phyloP scores from a whole-genome alignment of 768 basidiomycete species.

The Macrolepiota albuminosa region DNA sequence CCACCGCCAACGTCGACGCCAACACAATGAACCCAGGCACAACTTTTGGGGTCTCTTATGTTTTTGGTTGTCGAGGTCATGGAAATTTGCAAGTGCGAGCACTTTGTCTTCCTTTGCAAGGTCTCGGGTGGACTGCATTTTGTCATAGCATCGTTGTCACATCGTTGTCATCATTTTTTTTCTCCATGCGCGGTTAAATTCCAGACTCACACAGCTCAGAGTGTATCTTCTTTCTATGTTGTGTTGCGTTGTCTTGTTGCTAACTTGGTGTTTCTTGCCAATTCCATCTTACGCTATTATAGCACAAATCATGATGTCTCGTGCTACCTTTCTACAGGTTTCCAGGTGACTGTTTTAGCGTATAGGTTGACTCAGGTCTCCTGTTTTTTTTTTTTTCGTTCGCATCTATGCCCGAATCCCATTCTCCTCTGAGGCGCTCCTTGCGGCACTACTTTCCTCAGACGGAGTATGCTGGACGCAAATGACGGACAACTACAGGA shows the following conservation, averaged over 20 bases:
- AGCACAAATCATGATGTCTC: neutral
- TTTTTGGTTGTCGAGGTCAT: neutral
- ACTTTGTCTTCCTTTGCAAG: neutral
- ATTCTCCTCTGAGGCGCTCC: conserved; percentile 16
- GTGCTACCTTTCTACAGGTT: neutral
- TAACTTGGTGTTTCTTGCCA: neutral
- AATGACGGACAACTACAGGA: neutral
- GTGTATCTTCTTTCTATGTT: neutral
- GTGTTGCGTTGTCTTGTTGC: neutral
- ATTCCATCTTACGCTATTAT: neutral
- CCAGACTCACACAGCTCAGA: neutral
- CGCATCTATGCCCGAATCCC: conserved; percentile 7
- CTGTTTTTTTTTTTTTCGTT: neutral
- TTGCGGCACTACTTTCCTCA: conserved; percentile 16
- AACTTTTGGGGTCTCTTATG: neutral
- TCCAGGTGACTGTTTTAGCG: neutral
- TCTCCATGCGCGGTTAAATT: neutral
- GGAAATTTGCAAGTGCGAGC: neutral
- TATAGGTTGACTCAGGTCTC: neutral
- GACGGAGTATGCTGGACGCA: conserved; percentile 13
- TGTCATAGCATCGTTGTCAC: neutral
- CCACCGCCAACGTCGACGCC: conserved; percentile 10
- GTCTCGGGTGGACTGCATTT: neutral
- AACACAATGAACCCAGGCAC: conserved; percentile 2
- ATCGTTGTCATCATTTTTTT: neutral